Conservation (phyloP, 2,329 filamentous ascomycete genomes). For the Plectosphaerella plurivora region DNA sequence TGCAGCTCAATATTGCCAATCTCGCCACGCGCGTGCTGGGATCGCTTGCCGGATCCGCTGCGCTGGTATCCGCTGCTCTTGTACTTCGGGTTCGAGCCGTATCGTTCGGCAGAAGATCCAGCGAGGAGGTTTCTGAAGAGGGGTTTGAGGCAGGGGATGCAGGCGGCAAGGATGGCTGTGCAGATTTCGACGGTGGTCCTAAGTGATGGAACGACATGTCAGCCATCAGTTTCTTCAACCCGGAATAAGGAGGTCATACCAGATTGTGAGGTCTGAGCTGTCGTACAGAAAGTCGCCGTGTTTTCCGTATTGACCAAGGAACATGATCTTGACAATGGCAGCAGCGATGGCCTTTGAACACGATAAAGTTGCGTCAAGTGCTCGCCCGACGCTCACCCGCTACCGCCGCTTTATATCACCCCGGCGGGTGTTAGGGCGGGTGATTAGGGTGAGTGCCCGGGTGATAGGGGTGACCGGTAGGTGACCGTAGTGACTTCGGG, state of each 20-base stretch:
- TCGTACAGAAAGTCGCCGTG: constrained; percentile 22
- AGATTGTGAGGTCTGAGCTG: constrained; percentile 20
- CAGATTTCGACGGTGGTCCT: constrained; percentile 22
- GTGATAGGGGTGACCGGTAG: background rate
- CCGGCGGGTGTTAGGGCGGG: too few species aligned
- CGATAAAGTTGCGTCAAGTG: background rate
- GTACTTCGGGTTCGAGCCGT: background rate
- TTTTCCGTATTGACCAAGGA: constrained; percentile 16
- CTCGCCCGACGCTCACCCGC: too few species aligned
- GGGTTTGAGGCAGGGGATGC: constrained; percentile 19
- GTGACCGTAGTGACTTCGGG: background rate
- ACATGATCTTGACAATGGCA: constrained; percentile 20
- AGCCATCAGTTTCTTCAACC: background rate
- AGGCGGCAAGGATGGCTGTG: constrained; percentile 21
- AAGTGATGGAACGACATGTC: background rate
- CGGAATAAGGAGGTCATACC: constrained; percentile 7
- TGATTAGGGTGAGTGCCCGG: background rate
- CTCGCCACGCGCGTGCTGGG: background rate
- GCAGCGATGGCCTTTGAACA: constrained; percentile 13
- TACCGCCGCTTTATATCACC: too few species aligned
- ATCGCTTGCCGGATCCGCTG: background rate
- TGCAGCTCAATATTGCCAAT: constrained; percentile 5
- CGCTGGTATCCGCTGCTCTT: constrained; percentile 3
- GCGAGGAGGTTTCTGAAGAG: constrained; percentile 15
- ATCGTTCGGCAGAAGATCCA: constrained; percentile 4